Evolutionary conservation across 179 eudicot genomes (phyloP), one percentile per base, ranked within the genome.

Genomic region (Camellia oleifera): DNA sequence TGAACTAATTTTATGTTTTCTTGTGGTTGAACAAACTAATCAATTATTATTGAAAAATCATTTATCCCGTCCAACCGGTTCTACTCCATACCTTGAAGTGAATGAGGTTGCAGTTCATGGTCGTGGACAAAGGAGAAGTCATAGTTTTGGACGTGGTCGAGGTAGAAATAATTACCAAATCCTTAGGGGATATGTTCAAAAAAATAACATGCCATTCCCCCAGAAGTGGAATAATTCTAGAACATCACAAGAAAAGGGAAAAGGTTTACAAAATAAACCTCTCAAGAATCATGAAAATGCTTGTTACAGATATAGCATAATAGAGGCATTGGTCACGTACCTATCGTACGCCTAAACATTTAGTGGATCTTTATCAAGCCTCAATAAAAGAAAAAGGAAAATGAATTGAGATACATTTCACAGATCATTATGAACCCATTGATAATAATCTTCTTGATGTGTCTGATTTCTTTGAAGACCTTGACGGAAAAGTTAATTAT

Each of bases 241-340:
- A 26, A 26, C 32, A 26, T 26, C 32, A 26, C 32, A 26, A 26
- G 32, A 54, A 1, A 11, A 74, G 1, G 63, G 42, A 8, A 74
- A 54, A 40, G n/a, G 46, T 7, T 14, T 11, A 5, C 11, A 58
- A 3, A 17, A 13, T 58, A 4, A 12, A 12, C 17, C 62, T 58
- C 62, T 17, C 15, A 15, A 58, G 4, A 58, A n/a, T 5, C 10
- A n/a, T 32, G 52, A 42, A 57, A 2, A 75, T 40, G 7, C 14
- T 53, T 74, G 64, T 58, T 40, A 13, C 40, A 1, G 67, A 4
- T 40, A 40, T 53, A 54, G 69, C 1, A 75, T 45, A 15, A 42
- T 7, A 75, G 54, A 69, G 78, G 0, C 78, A 75, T 40, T 75
- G n/a, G 54, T 14, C 68, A 13, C 67, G 54, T 58, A n/a, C 40